Evolutionary conservation across 2,329 filamentous ascomycete genomes (phyloP).

Genomic region (Aspergillus sp.): DNA sequence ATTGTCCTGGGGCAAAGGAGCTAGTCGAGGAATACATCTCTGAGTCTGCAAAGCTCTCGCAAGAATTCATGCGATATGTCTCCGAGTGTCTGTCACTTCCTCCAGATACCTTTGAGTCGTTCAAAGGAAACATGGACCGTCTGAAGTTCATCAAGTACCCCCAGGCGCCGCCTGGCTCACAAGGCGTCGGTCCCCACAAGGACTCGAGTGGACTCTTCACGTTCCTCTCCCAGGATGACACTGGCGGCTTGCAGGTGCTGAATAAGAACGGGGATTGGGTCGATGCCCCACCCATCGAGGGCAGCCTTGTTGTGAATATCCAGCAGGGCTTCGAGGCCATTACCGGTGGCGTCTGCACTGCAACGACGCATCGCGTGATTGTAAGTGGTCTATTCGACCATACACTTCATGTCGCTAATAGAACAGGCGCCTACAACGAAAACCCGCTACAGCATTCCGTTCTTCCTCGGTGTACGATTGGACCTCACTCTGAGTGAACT

Average conservation of each 20-base stretch:
- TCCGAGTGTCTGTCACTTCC: conserved; percentile 54
- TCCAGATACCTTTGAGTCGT: conserved; percentile 48
- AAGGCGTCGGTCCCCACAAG: conserved; percentile 59
- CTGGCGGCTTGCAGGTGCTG: conserved; percentile 47
- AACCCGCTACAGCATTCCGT: conserved; percentile 49
- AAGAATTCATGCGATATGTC: conserved; percentile 53
- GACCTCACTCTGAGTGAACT: conserved; percentile 48
- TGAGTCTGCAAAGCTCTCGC: conserved; percentile 47
- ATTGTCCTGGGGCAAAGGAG: conserved; percentile 18
- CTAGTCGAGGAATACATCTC: conserved; percentile 51
- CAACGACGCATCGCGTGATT: conserved; percentile 36
- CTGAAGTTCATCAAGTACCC: conserved; percentile 59
- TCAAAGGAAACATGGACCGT: conserved; percentile 48
- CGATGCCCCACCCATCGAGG: conserved; percentile 41
- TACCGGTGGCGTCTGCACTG: conserved; percentile 53
- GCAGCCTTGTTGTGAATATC: conserved; percentile 48
- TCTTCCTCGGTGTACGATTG: conserved; percentile 54
- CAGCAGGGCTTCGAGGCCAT: conserved; percentile 56
- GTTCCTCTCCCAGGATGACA: conserved; percentile 41
- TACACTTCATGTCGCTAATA: too few species aligned
- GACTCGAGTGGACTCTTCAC: conserved; percentile 50
- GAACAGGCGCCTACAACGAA: conserved; percentile 27
- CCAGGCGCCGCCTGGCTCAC: conserved; percentile 35
- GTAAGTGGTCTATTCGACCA: conserved; percentile 14
- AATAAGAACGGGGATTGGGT: conserved; percentile 47